Base-by-base conservation (phyloP, 352 stramenopile genomes). In the Phytopythium helicoides region DNA sequence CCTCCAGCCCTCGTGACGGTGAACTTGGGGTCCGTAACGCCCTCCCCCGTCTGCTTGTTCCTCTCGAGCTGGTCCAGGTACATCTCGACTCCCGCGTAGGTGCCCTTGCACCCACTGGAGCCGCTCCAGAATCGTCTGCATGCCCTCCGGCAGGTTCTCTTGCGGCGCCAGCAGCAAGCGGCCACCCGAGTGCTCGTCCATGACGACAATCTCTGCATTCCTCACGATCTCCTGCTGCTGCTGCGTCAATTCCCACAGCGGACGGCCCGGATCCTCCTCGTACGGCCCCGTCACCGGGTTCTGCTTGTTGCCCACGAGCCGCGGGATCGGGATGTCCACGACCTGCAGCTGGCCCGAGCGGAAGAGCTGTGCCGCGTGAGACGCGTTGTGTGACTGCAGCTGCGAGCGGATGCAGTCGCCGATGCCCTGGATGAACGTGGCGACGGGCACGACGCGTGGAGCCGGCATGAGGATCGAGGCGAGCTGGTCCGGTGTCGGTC, bases 41-140 rank as follows among this genome's bases (percentile, higher is more conserved):
- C 46, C 2, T 5, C 1, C 1, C 46, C 46, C n/a, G 14, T 40
- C 33, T 31, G 26, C 31, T 31, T 42, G 46, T 50, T 50, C 3
- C 21, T 10, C 25, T 50, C 25, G 22, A 66, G 46, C 14, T 60
- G 19, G 14, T 54, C 46, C 16, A 73, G 52, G 26, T 73, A 67
- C 42, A 53, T 56, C 22, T 78, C 68, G 6, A 78, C 65, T 9
- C 68, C 68, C 12, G 68, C 68, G 46, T 71, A 78, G 3, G 65
- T 78, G 40, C 57, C 62, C 44, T n/a, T 78, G 68, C 41, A 78
- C 56, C 68, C 68, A 78, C 47, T 71, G 58, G 36, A 78, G 38
- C 7, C 68, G 64, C 44, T 37, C 38, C 16, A 74, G 28, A 25
- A 74, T 49, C 23, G 68, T 49, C 25, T 58, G 57, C 35, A 71